phyloP scores from a whole-genome alignment of 768 basidiomycete species.

The Hortiboletus flavorubellus region DNA sequence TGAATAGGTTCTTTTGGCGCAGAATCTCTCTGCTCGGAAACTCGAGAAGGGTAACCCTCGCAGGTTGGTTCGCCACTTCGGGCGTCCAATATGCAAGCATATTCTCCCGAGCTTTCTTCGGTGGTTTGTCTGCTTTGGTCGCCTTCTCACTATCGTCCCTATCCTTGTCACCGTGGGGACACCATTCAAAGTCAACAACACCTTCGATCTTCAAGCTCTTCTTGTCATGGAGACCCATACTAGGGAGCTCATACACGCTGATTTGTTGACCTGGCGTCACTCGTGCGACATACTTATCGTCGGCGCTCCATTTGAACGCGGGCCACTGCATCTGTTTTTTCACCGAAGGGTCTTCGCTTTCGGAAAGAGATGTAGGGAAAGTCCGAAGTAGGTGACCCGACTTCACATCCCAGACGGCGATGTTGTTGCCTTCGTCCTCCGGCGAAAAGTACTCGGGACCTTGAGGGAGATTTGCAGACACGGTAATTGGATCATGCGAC shows the following conservation, averaged over 20 bases:
- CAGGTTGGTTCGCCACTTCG: slow-evolving; percentile 94
- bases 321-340: slow-evolving; percentile 95
- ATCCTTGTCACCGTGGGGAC: slow-evolving; percentile 88
- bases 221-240: slow-evolving; percentile 92
- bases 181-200: slow-evolving; percentile 98
- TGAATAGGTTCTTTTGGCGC: slow-evolving; percentile 96
- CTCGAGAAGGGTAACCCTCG: slow-evolving; percentile 88
- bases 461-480: slow-evolving; percentile 75
- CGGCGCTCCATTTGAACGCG: slow-evolving; percentile 93
- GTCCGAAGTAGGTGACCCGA: slow-evolving; percentile 89
- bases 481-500: slow-evolving; percentile 91
- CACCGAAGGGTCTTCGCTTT: slow-evolving; percentile 51
- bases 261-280: slow-evolving; percentile 90
- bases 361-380: slow-evolving; percentile 65
- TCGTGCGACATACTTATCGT: slow-evolving; percentile 92
- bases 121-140: slow-evolving; percentile 40
- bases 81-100: slow-evolving; percentile 98
- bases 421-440: slow-evolving; percentile 94
- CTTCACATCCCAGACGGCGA: slow-evolving; percentile 99
- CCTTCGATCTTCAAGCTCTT: slow-evolving; percentile 98
- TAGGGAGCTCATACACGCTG: slow-evolving; percentile 92
- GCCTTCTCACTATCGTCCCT: slow-evolving; percentile 59
- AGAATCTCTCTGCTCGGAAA: slow-evolving; percentile 83
- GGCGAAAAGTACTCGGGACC: slow-evolving; percentile 85
- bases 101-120: slow-evolving; percentile 77